Base-by-base conservation (phyloP, 768 basidiomycete species). In the Boletellus emodensis region DNA sequence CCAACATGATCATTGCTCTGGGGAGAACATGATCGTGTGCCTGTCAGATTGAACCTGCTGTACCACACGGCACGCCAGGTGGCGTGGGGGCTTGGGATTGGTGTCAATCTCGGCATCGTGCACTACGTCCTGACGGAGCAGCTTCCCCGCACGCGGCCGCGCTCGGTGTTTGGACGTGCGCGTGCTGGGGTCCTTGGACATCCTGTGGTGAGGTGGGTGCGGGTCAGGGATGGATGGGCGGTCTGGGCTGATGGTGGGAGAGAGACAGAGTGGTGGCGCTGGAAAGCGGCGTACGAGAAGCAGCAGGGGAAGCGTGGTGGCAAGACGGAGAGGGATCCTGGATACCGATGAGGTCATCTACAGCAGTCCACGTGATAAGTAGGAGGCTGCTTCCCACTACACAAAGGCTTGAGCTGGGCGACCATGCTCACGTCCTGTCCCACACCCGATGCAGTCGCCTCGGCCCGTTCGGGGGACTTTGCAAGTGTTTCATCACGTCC, bases 191-290 rank as follows among this genome's bases (percentile, higher is more conserved):
- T 85, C n/a, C 62, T 93, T 30, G 58, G 58, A 1, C 82, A 86
- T 56, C 78, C 81, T 5, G 30, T 89, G 17, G 76, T 75, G 6
- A 70, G 64, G 0, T 92, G 87, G 87, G 63, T 87, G 32, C 78
- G 82, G 42, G 70, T 93, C 38, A 76, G 87, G 42, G 90, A 93
- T 61, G 87, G 90, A 6, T 93, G 90, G 90, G 78, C 74, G 11
- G 71, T 90, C 1, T 93, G 87, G 85, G 58, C 72, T 4, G 90
- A 93, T 63, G 85, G 84, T n/a, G 90, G 90, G 3, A 75, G 78
- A 22, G 87, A 87, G 62, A 70, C 60, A 18, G 87, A 88, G 54
- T 93, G 87, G 85, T 60, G 65, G 51, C 64, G 67, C 24, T 93
- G 90, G 90, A 76, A 77, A 53, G 57, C 58, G 15, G 72, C 75